Conservation (phyloP, 1,284 basidiomycete species). For the Papiliotrema fonsecae region DNA sequence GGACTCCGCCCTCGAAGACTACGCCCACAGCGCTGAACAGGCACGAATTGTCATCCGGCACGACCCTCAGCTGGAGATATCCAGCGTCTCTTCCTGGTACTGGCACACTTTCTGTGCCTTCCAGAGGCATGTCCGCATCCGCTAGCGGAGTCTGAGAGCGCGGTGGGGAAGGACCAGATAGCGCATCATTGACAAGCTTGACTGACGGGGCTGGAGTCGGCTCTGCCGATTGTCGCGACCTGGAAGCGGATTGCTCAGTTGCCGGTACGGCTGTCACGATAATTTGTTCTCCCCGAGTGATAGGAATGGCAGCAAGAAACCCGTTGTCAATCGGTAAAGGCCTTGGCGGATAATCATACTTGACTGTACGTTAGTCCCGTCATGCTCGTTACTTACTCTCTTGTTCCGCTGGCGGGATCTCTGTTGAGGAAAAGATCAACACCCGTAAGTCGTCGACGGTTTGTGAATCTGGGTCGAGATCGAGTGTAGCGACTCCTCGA, state of each 20-base stretch:
- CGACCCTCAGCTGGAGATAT: constrained; percentile 55
- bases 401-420: constrained; percentile 71
- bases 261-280: constrained; percentile 58
- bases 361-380: constrained; percentile 55
- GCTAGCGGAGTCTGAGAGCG: constrained; percentile 9
- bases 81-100: constrained; percentile 51
- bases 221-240: constrained; percentile 10
- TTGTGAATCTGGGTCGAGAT: constrained; percentile 54
- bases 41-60: constrained; percentile 91
- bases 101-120: constrained; percentile 23
- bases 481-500: constrained; percentile 70
- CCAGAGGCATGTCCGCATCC: constrained; percentile 17
- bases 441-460: constrained; percentile 69
- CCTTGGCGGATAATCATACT: constrained; percentile 76
- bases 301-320: constrained; percentile 66
- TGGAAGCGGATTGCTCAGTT: constrained; percentile 4
- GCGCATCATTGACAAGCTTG: constrained; percentile 29
- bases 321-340: constrained; percentile 66
- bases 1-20: constrained; percentile 73
- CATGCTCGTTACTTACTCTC: constrained; percentile 56
- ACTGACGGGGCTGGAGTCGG: constrained; percentile 31
- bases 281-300: constrained; percentile 73
- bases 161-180: constrained; percentile 28
- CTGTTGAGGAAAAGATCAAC: constrained; percentile 60
- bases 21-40: constrained; percentile 80